A percentile compares a stretch with the other conserved stretches of the same genome.
Evolutionary conservation across 441 rosid species (phyloP).

Genomic region (Euphorbia schlechtendalii): DNA sequence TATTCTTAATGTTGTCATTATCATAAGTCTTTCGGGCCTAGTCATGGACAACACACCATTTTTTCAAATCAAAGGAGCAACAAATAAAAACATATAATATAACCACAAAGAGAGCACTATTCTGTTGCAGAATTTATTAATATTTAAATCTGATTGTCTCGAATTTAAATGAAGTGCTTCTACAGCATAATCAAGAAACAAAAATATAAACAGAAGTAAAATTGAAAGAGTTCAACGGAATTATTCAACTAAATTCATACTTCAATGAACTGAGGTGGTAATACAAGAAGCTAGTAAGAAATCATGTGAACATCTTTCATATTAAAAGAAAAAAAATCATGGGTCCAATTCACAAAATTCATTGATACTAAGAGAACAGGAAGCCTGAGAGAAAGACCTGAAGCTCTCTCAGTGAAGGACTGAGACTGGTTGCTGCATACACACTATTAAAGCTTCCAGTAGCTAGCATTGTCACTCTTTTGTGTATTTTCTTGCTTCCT

Average conservation of each 20-base stretch:
- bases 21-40: neutral
- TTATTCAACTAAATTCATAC: neutral
- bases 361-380: neutral
- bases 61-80: neutral
- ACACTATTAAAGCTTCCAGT: slow-evolving; percentile 4
- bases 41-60: neutral
- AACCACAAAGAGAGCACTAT: neutral
- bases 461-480: slow-evolving; percentile 2
- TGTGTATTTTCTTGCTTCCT: neutral
- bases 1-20: neutral
- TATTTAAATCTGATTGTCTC: neutral
- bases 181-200: neutral
- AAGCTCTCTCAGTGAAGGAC: slow-evolving; percentile 8
- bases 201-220: neutral
- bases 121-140: neutral
- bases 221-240: neutral
- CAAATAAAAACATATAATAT: neutral
- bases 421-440: neutral
- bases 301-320: no score
- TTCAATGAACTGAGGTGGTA: neutral
- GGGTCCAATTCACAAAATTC: no score
- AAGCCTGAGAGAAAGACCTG: slow-evolving; percentile 9
- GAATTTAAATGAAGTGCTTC: neutral
- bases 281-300: neutral
- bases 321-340: no score